Base-by-base conservation (phyloP, 192 early-diverging fungal species). In the Coemansia erecta region DNA sequence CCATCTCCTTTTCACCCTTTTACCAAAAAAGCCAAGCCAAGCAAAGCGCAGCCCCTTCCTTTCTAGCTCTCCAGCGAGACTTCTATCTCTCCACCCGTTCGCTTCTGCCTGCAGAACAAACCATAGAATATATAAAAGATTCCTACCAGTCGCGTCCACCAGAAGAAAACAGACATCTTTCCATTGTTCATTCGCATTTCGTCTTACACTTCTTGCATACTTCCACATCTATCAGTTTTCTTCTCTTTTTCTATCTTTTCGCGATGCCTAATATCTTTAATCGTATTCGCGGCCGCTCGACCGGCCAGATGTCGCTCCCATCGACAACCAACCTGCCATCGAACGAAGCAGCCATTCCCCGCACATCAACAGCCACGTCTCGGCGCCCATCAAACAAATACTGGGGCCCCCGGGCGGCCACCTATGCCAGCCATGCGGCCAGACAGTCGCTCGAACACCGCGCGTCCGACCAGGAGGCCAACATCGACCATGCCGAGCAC, bases 201-300 rank as follows among this genome's bases (percentile, higher is more conserved):
- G 35, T 8, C 35, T 46, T 46, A 17, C n/a, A 46, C 19, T 21
- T 46, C 19, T 46, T 46, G 44, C 44, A 46, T 46, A 19, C n/a
- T 46, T 19, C 44, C 3, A 10, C 35, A 10, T 37, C 6, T 37
- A 37, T 37, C 35, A 37, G 5, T 37, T 11, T 3, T 37, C 33
- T 23, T 61, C 33, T 11, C 12, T 61, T 8, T 28, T 41, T 31
- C 47, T 43, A 4, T 41, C 19, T 11, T 53, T 37, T 33, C 18
- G 23, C 22, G n/a, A 77, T 77, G 73, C 68, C 68, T 3, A 77
- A 70, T 44, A 56, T 77, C 17, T 77, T 77, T 42, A 66, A 66
- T 37, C 56, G 60, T n/a, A 46, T 77, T 23, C 58, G 63, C 31
- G 55, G 44, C 50, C 51, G 58, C 17, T 23, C 28, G 22, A 28